Percentiles rank a stretch among this genome's conserved stretches.
These are phyloP conservation scores for Corrigiola litoralis DNA, from an alignment of 179 eudicot species.

Conservation along the genomic window DNA sequence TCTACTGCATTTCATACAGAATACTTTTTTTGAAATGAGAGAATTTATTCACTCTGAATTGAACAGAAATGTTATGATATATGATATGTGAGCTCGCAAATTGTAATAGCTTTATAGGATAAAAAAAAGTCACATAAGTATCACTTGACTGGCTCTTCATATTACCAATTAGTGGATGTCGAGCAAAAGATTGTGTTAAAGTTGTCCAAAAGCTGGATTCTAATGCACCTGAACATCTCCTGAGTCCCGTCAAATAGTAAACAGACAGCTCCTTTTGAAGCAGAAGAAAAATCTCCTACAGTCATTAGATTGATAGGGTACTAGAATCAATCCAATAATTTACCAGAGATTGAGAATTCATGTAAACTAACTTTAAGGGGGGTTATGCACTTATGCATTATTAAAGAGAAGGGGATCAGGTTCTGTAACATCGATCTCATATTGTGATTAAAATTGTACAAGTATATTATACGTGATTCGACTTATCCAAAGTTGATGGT, in stretches of 20 bases:
- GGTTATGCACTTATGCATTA: constrained; percentile 15
- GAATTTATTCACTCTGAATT: too few relatives aligned
- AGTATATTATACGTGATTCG: constrained; percentile 21
- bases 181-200: constrained; percentile 13
- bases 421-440: constrained; percentile 16
- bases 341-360: neutral
- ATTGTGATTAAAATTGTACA: constrained; percentile 5
- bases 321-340: neutral
- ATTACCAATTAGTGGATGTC: constrained; percentile 9
- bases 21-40: too few relatives aligned
- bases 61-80: neutral
- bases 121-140: constrained; percentile 3
- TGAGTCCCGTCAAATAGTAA: neutral
- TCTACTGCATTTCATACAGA: too few relatives aligned
- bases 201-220: constrained; percentile 16
- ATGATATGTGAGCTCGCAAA: neutral
- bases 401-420: constrained; percentile 19
- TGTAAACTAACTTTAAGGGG: neutral
- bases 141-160: constrained; percentile 15
- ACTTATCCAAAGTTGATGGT: constrained; percentile 23
- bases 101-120: neutral
- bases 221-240: constrained; percentile 1
- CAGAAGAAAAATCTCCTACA: constrained; percentile 3
- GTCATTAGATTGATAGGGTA: constrained; percentile 8
- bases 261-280: neutral